phyloP scores from a whole-genome alignment of 1,139 yeast species.

The Insectozyma bohioensis region DNA sequence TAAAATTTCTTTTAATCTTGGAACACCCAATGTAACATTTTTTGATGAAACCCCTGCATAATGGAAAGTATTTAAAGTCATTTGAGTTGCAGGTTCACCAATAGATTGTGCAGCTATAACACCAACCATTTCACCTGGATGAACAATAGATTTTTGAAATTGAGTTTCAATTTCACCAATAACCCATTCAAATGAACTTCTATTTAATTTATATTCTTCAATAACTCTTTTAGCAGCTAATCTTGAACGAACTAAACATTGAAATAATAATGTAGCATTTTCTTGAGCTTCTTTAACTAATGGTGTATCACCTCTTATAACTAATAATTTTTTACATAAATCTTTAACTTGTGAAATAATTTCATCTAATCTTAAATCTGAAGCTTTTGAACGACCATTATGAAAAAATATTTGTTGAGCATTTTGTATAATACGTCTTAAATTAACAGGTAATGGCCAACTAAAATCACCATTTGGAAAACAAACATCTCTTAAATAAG shows the following conservation, averaged over 20 bases:
- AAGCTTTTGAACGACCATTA: conserved; percentile 85
- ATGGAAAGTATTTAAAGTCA: conserved; percentile 99
- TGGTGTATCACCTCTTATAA: conserved; percentile 79
- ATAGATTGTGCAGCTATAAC: conserved; percentile 98
- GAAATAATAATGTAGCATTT: conserved; percentile 88
- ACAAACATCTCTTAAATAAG: conserved; percentile 71
- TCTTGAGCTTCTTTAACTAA: conserved; percentile 84
- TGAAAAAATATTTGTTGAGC: conserved; percentile 92
- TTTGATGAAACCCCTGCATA: conserved; percentile 99
- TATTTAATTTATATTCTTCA: conserved; percentile 84
- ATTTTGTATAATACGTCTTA: conserved; percentile 94
- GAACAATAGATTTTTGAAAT: conserved; percentile 88
- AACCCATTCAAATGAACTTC: conserved; percentile 93
- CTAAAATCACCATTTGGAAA: conserved; percentile 92
- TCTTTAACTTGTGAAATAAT: conserved; percentile 72
- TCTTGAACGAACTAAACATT: conserved; percentile 88
- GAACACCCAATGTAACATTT: conserved; percentile 99
- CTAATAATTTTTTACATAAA: conserved; percentile 65
- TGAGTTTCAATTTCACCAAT: conserved; percentile 91
- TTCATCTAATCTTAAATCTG: conserved; percentile 84
- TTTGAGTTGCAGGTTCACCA: conserved; percentile 99
- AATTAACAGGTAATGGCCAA: conserved; percentile 97
- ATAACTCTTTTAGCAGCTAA: conserved; percentile 87
- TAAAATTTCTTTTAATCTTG: conserved; percentile 97
- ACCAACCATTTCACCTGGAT: conserved; percentile 99